phyloP scores from a whole-genome alignment of 129 eudicot genomes.

The Ambrosia artemisiifolia region DNA sequence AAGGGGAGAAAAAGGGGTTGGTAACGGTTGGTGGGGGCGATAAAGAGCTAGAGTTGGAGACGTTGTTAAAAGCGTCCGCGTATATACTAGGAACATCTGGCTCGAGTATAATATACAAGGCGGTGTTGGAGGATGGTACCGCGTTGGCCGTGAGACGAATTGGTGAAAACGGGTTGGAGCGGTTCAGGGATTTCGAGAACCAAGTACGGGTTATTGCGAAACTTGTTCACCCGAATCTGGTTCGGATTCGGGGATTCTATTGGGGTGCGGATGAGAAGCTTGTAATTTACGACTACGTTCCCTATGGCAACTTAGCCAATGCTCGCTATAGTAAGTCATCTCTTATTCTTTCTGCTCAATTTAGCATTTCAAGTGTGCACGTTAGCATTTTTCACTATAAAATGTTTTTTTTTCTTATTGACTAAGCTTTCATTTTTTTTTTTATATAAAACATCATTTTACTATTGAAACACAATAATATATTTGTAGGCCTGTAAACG shows the following conservation, averaged over 20 bases:
- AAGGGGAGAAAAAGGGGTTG: slow-evolving; percentile 43
- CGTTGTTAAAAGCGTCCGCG: slow-evolving; percentile 83
- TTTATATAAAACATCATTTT: not conserved
- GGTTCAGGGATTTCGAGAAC: slow-evolving; percentile 84
- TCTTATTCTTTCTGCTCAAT: slow-evolving; percentile 2
- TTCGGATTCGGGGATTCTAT: slow-evolving; percentile 81
- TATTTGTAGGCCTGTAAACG: too few relatives aligned
- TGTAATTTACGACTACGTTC: slow-evolving; percentile 85
- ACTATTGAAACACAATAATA: not conserved
- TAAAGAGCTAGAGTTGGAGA: slow-evolving; percentile 70
- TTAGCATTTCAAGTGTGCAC: slow-evolving; percentile 26
- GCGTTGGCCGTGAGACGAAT: slow-evolving; percentile 73
- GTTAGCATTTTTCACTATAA: not conserved
- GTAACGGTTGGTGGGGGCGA: slow-evolving; percentile 90
- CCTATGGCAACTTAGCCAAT: slow-evolving; percentile 87
- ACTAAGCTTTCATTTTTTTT: not conserved
- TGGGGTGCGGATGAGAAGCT: slow-evolving; percentile 97
- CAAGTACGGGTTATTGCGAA: slow-evolving; percentile 74
- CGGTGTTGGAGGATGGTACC: slow-evolving; percentile 82
- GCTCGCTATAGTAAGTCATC: slow-evolving; percentile 78
- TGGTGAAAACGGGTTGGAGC: slow-evolving; percentile 73
- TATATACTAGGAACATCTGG: slow-evolving; percentile 83
- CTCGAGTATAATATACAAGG: slow-evolving; percentile 86
- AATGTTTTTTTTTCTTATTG: not conserved
- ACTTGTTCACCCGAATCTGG: slow-evolving; percentile 81